These are phyloP conservation scores for Primulina tabacum DNA, from an alignment of 257 asterid species.

Conservation along the genomic window DNA sequence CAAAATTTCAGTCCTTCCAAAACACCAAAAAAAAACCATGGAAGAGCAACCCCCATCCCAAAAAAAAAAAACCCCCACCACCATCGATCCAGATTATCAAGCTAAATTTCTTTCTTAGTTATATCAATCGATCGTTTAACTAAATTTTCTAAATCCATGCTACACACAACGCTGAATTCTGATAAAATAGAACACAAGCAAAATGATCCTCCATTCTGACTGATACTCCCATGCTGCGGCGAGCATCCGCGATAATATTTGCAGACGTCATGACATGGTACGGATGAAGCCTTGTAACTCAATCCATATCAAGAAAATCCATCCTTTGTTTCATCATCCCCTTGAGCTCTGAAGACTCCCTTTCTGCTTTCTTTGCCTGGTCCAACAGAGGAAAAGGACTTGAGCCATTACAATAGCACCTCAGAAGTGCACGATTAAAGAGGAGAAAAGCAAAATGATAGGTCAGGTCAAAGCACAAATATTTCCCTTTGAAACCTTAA, in stretches of 20 bases:
- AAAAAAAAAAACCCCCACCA: not conserved
- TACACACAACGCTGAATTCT: not conserved
- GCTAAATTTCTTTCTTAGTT: not conserved
- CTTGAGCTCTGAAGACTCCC: conserved; percentile 82
- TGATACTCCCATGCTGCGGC: not conserved
- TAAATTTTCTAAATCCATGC: conserved; percentile 16
- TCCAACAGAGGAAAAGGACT: not conserved
- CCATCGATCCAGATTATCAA: not conserved
- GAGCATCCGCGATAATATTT: conserved; percentile 3
- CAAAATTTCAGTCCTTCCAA: conserved; percentile 26
- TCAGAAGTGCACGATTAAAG: not conserved
- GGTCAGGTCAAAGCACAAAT: not conserved
- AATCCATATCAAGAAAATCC: conserved; percentile 97
- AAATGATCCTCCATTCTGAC: conserved; percentile 17
- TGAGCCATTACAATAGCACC: not conserved
- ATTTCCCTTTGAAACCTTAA: not conserved
- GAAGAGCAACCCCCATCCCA: conserved; percentile 7
- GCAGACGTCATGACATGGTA: not conserved
- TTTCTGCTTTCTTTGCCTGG: conserved; percentile 90
- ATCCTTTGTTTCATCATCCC: conserved; percentile 92
- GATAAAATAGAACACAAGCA: conserved; percentile 9
- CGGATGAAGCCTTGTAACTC: conserved; percentile 20
- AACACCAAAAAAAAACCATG: conserved; percentile 26
- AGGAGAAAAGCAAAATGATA: not conserved
- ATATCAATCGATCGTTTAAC: not conserved